phyloP scores from a whole-genome alignment of 1,284 basidiomycete genomes.

The Microstroma glucosiphilum region DNA sequence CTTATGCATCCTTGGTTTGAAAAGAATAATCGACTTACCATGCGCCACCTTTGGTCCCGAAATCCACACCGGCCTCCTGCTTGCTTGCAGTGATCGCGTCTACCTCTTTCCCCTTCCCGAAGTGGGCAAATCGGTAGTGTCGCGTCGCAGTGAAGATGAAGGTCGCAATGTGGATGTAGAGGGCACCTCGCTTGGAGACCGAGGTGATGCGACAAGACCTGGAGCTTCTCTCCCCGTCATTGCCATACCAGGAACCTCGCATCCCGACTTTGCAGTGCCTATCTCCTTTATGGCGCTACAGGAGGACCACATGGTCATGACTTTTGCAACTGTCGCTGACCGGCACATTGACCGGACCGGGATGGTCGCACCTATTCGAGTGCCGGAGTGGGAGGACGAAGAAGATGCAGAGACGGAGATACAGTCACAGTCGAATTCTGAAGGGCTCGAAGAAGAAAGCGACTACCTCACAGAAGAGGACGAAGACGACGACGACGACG shows the following conservation, averaged over 20 bases:
- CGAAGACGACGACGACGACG: neutral
- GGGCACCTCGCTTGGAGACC: no score
- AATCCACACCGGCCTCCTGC: neutral
- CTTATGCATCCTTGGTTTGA: no score
- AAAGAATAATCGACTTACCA: neutral
- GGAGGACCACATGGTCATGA: constrained; percentile 2
- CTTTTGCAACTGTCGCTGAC: neutral
- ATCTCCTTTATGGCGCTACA: neutral
- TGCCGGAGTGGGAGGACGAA: neutral
- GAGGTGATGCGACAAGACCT: no score
- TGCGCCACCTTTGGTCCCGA: neutral
- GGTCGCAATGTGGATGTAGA: neutral
- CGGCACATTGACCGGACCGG: neutral
- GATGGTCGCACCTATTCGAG: neutral
- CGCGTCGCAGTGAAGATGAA: neutral
- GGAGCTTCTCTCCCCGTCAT: neutral
- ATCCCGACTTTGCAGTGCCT: neutral
- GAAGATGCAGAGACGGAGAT: neutral
- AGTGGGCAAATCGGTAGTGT: neutral
- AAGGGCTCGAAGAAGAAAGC: neutral
- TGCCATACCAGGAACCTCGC: neutral
- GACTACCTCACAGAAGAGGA: neutral
- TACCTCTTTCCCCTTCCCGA: constrained; percentile 5
- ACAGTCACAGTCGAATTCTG: neutral
- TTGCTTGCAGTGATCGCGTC: constrained; percentile 1